Evolutionary conservation across 768 basidiomycete species (phyloP).

Genomic region (Melanogaster broomeanus): DNA sequence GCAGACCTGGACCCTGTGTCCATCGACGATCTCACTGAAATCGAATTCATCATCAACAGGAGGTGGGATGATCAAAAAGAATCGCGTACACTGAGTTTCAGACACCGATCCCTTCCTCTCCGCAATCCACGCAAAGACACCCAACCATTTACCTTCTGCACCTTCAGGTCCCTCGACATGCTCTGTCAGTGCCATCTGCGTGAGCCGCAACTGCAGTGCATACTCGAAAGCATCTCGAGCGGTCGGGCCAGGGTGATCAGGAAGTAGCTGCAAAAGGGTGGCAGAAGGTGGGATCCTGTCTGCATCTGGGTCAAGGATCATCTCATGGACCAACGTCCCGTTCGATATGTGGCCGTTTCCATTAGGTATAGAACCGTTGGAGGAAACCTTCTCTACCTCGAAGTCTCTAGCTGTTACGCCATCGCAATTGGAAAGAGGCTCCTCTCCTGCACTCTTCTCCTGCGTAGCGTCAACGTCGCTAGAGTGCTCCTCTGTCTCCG

Average conservation of each 20-base stretch:
- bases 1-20: slow-evolving; percentile 31
- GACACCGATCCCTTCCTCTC: slow-evolving; percentile 45
- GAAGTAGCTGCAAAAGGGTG: slow-evolving; percentile 44
- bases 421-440: background rate
- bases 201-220: slow-evolving; percentile 84
- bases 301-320: slow-evolving; percentile 32
- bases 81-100: slow-evolving; percentile 27
- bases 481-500: slow-evolving; percentile 35
- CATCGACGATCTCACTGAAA: slow-evolving; percentile 30
- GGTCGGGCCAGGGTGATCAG: slow-evolving; percentile 51
- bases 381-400: slow-evolving; percentile 11
- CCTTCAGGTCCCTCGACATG: slow-evolving; percentile 83
- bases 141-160: slow-evolving; percentile 79
- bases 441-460: slow-evolving; percentile 10
- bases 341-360: background rate
- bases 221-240: slow-evolving; percentile 69
- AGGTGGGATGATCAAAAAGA: background rate
- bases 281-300: slow-evolving; percentile 40
- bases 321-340: slow-evolving; percentile 13
- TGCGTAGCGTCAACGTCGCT: slow-evolving; percentile 23
- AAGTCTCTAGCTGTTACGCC: slow-evolving; percentile 3
- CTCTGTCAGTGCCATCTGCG: slow-evolving; percentile 80
- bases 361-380: background rate
- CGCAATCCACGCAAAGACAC: slow-evolving; percentile 85
- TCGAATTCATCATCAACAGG: background rate